Evolutionary conservation across 2,329 filamentous ascomycete genomes (phyloP).

Genomic region (Penicillium sp.): DNA sequence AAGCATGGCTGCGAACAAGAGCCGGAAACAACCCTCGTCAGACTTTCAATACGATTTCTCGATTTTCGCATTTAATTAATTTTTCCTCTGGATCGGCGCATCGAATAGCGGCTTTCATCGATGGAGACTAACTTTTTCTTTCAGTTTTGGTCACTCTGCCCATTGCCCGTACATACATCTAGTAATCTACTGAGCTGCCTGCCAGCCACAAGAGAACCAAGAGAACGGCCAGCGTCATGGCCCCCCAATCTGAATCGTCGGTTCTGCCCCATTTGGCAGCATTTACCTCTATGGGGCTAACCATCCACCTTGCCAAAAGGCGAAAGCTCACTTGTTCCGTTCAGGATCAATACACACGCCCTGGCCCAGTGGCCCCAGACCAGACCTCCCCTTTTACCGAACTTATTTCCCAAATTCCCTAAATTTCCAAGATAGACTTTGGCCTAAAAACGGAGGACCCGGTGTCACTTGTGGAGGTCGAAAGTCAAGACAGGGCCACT

Average conservation of each 20-base stretch:
- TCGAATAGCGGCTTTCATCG: conserved; percentile 8
- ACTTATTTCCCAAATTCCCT: not conserved
- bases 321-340: conserved; percentile 16
- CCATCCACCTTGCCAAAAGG: conserved; percentile 17
- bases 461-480: conserved; percentile 28
- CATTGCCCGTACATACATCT: not conserved
- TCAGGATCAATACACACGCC: conserved; percentile 25
- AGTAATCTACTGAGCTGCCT: conserved; percentile 1
- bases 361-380: conserved; percentile 24
- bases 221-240: conserved; percentile 19
- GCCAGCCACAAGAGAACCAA: conserved; percentile 12
- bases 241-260: conserved; percentile 21
- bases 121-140: conserved; percentile 11
- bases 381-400: conserved; percentile 13
- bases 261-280: conserved; percentile 23
- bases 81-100: conserved; percentile 2
- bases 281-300: conserved; percentile 26
- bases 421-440: conserved; percentile 13
- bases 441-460: conserved; percentile 16
- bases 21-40: conserved; percentile 6
- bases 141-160: not conserved
- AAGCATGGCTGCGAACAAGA: not conserved
- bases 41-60: not conserved
- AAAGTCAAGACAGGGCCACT: conserved; percentile 13
- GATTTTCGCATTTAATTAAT: conserved; percentile 12